Evolutionary conservation across 495 filamentous ascomycete genomes (phyloP).

Genomic region (Lophium mytilinum): DNA sequence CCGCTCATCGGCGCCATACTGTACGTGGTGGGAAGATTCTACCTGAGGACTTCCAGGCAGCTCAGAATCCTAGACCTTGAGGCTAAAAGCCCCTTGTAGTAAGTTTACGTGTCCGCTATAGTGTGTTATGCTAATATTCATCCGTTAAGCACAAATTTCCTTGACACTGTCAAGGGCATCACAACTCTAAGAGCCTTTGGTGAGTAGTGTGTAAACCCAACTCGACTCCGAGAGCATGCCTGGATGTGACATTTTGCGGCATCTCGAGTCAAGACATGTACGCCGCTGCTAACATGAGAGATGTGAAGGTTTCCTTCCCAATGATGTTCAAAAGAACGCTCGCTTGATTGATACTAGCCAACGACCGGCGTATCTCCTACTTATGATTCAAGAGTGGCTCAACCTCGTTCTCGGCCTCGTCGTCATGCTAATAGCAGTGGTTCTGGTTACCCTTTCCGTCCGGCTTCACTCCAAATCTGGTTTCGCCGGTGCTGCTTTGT

Average conservation of each 20-base stretch:
- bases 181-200: conserved; percentile 11
- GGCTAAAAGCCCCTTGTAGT: conserved; percentile 2
- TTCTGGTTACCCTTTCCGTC: conserved; percentile 2
- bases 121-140: neutral
- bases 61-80: conserved; percentile 10
- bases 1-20: conserved; percentile 2
- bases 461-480: conserved; percentile 14
- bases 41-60: conserved; percentile 12
- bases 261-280: too few species aligned
- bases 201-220: too few species aligned
- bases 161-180: conserved; percentile 9
- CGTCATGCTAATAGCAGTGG: conserved; percentile 7
- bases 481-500: conserved; percentile 6
- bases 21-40: conserved; percentile 8
- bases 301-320: neutral
- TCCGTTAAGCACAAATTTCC: conserved; percentile 2
- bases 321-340: conserved; percentile 3
- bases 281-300: too few species aligned
- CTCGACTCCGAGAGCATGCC: too few species aligned
- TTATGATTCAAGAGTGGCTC: conserved; percentile 11
- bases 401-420: conserved; percentile 4
- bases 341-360: conserved; percentile 1
- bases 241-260: too few species aligned
- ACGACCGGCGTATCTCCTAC: conserved; percentile 7
- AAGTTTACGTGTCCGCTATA: neutral